These are phyloP conservation scores for Leccinum pellstonianum DNA, from an alignment of 768 basidiomycete genomes.

Conservation along the genomic window DNA sequence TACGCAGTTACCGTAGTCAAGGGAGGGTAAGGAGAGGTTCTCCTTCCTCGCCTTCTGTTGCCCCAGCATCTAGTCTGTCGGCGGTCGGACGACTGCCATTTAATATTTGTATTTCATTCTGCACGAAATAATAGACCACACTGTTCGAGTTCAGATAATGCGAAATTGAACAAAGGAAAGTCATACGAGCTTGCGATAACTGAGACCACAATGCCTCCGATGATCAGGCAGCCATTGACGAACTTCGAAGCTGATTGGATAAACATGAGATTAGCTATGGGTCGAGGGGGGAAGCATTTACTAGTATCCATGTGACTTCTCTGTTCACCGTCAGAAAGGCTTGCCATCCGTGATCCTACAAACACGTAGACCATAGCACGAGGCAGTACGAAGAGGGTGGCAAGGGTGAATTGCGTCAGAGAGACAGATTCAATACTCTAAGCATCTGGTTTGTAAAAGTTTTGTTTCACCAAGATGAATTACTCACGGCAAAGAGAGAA, in stretches of 20 bases:
- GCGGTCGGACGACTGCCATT: conserved; percentile 47
- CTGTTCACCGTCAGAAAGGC: conserved; percentile 72
- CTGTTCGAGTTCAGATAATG: conserved; percentile 37
- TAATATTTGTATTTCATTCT: conserved; percentile 56
- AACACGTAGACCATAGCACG: conserved; percentile 73
- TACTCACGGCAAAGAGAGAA: conserved; percentile 68
- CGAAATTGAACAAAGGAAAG: conserved; percentile 6
- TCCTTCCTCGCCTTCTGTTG: conserved; percentile 60
- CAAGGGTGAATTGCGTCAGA: conserved; percentile 72
- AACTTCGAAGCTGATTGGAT: conserved; percentile 54
- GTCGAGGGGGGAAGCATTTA: conserved; percentile 32
- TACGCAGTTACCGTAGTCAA: not conserved
- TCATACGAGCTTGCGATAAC: conserved; percentile 66
- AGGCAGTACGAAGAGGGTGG: conserved; percentile 70
- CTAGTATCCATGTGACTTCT: conserved; percentile 75
- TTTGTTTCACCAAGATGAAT: conserved; percentile 1
- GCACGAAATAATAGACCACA: conserved; percentile 63
- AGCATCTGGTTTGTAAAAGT: conserved; percentile 8
- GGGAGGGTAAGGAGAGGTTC: conserved; percentile 44
- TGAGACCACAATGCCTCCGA: conserved; percentile 57
- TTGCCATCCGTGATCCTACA: conserved; percentile 73
- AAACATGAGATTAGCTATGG: conserved; percentile 9
- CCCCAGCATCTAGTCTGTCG: conserved; percentile 57
- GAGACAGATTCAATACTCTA: conserved; percentile 74
- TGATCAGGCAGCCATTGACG: conserved; percentile 59